Evolutionary conservation across 2,329 filamentous ascomycete genomes (phyloP).

Genomic region (Trichoderma simmonsii): DNA sequence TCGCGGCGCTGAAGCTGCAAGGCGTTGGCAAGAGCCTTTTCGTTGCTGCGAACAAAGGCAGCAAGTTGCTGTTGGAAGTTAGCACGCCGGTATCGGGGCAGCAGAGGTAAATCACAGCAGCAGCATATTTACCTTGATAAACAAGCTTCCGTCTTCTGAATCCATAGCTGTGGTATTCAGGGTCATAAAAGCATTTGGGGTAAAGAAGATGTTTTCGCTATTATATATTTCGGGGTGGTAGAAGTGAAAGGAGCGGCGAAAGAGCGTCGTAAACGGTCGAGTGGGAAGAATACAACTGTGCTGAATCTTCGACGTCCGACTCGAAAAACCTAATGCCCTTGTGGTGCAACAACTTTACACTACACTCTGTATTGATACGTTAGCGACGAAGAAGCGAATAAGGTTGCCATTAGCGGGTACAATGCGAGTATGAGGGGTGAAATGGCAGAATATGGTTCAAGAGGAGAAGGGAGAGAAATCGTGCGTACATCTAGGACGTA

Average conservation of each 20-base stretch:
- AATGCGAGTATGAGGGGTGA: not conserved
- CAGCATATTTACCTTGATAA: slow-evolving; percentile 67
- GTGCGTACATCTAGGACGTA: slow-evolving; percentile 8
- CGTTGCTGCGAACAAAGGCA: slow-evolving; percentile 93
- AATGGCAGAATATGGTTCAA: not conserved
- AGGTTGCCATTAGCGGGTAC: not conserved
- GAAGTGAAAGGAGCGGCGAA: slow-evolving; percentile 13
- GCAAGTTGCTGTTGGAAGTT: slow-evolving; percentile 74
- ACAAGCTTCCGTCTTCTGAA: slow-evolving; percentile 85
- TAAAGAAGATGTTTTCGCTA: not conserved
- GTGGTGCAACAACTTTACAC: not conserved
- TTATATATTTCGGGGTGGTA: not conserved
- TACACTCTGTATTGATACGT: slow-evolving; percentile 5
- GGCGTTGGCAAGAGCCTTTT: slow-evolving; percentile 95
- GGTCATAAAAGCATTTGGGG: slow-evolving; percentile 15
- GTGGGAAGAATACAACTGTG: not conserved
- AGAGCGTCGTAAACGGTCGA: slow-evolving; percentile 1
- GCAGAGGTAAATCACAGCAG: not conserved
- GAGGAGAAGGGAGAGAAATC: not conserved
- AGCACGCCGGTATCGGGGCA: slow-evolving; percentile 23
- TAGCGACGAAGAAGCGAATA: slow-evolving; percentile 1
- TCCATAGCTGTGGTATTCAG: slow-evolving; percentile 53
- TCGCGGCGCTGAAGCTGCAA: slow-evolving; percentile 75
- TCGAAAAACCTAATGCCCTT: not conserved
- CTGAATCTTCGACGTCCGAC: not conserved